Evolutionary conservation across 2,329 filamentous ascomycete species (phyloP), one percentile per base, ranked within the genome.

Genomic region (Verticillium nonalfalfae): DNA sequence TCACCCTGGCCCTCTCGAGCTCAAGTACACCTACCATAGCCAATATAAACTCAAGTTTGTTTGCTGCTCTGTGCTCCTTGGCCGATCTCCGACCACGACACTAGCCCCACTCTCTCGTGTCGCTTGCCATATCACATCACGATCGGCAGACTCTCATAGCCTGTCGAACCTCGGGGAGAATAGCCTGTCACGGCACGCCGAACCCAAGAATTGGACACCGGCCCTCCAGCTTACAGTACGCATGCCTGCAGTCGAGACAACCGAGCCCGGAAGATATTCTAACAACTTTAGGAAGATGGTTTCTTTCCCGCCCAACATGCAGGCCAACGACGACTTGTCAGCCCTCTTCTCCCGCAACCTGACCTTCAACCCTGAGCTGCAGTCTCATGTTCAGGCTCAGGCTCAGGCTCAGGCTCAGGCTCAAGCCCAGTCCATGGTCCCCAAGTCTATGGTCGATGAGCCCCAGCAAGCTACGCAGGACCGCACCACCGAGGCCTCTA

Each of bases 301-400:
- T 63, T 76, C 76, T 68, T 65, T 76, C 65, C 67, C 70, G 60
- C 59, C 67, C 59, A 80, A 76, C 64, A 83, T 85, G 78, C 86
- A 89, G 74, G 83, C 87, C 69, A 87, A 93, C 72, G 90, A 96
- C 66, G 93, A 96, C 68, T 88, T 97, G 39, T 84, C 89, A n/a
- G 79, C 84, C 62, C 86, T 96, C 69, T 93, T 97, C 74, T 83
- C 89, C 59, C 86, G 86, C 67, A 90, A 90, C 72, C 83, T 96
- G 75, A 90, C 82, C 60, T 82, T 95, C 66, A 77, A 80, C 65
- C 76, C 79, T 5, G 74, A 77, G 58, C 69, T 69, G 7, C 67
- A 70, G 56, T 61, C 63, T 15, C 70, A 70, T n/a, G n/a, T n/a
- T n/a, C n/a, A n/a, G n/a, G n/a, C n/a, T n/a, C n/a, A n/a, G n/a